These are phyloP conservation scores for Xerocomus potaroensis DNA, from an alignment of 768 basidiomycete genomes.

Conservation along the genomic window DNA sequence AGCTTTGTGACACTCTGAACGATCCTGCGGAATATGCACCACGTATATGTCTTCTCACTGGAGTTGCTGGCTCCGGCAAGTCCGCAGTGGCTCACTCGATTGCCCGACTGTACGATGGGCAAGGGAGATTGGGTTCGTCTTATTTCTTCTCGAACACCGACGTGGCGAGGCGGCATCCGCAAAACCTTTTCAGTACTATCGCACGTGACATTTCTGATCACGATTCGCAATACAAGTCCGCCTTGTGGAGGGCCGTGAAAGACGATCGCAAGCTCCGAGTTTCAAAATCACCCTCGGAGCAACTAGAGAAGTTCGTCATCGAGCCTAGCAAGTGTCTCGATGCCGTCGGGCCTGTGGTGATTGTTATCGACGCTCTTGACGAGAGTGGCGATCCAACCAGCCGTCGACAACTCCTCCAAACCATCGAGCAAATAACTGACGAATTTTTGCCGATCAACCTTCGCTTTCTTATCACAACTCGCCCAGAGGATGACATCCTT, in stretches of 20 bases:
- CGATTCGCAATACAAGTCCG: constrained; percentile 12
- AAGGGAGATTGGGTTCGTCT: constrained; percentile 20
- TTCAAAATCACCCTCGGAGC: constrained; percentile 2
- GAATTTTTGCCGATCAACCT: constrained; percentile 12
- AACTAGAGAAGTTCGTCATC: constrained; percentile 20
- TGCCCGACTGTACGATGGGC: constrained; percentile 7
- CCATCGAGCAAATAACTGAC: neutral
- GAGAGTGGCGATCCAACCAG: constrained; percentile 9
- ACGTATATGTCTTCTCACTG: constrained; percentile 18
- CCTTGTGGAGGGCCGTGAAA: constrained; percentile 5
- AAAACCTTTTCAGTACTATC: no score
- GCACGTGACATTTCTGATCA: constrained; percentile 23
- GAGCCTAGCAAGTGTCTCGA: no score
- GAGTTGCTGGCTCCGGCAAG: no score
- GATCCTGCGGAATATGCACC: neutral
- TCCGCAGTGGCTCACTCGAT: constrained; percentile 1
- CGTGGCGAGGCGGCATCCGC: constrained; percentile 5
- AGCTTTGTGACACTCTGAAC: neutral
- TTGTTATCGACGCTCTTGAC: constrained; percentile 30
- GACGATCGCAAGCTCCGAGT: constrained; percentile 1
- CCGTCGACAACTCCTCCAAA: constrained; percentile 15
- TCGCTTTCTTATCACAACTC: constrained; percentile 18
- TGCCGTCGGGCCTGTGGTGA: constrained; percentile 23
- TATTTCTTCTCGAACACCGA: constrained; percentile 15
- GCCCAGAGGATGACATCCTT: constrained; percentile 13